Evolutionary conservation across 192 early-diverging fungal genomes (phyloP), one percentile per base, ranked within the genome.

Genomic region (Backusella liffmaniae): DNA sequence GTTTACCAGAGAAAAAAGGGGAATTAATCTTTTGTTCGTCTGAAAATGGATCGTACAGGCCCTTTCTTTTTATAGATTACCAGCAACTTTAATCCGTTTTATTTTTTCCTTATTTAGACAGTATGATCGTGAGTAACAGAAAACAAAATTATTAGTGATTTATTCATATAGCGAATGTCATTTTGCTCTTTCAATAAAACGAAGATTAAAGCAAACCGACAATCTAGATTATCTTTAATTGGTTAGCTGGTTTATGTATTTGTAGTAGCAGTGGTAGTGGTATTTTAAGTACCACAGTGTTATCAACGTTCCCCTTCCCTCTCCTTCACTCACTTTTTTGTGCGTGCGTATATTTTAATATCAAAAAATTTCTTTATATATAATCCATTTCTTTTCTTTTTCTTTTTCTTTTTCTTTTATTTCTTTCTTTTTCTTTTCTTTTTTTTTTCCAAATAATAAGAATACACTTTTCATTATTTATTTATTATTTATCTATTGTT

Each of bases 11-110:
- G n/a, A 53, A 56, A 59, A 59, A 26, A 26, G 21, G 53, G 53
- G n/a, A 59, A 56, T 56, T 56, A 56, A 56, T 56, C 16, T 56
- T 56, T 56, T 56, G 51, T 56, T 56, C 21, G 5, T 23, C 51
- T 56, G 51, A 56, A 56, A 18, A 56, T 56, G 51, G 42, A 56
- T 56, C n/a, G 53, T 56, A 62, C 56, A 62, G 26, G 56, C 2
- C 53, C 10, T 23, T 62, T 62, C 56, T 62, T 62, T 62, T 62
- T 62, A 62, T 62, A 62, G 56, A 62, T 26, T 29, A 62, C 56
- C 56, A 62, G 56, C 56, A 62, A 62, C 56, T 62, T 62, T 62
- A 62, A 62, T 29, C 56, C 56, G 23, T 62, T 62, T 62, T 62
- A 62, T 62, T 29, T 62, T 62, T 62, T 13, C 56, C 56, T 29